Evolutionary conservation across 768 basidiomycete genomes (phyloP), one percentile per base, ranked within the genome.

Genomic region (Mycena pura): DNA sequence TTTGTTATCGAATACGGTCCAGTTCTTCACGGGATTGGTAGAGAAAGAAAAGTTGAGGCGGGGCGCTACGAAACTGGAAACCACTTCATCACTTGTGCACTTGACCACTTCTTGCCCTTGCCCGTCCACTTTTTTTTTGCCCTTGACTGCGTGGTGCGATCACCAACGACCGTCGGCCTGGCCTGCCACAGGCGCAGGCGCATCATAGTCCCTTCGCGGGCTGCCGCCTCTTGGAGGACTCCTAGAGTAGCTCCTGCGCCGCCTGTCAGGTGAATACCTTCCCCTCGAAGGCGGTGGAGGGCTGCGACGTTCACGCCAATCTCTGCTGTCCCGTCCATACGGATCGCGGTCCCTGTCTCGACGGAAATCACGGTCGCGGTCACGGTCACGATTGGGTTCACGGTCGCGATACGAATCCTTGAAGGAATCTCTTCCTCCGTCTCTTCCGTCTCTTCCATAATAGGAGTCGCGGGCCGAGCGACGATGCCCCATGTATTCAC

Each of bases 401-500:
- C 69, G 52, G 41, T 60, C 67, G 25, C 63, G 64, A 57, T 80
- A 78, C 7, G 75, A 71, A 64, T 83, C 85, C 60, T 85, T 81
- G 69, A n/a, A n/a, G n/a, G 69, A 70, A 53, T 76, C 76, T 41
- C 77, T 67, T 36, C 68, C 80, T 29, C 82, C 78, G 46, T 75
- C 75, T 34, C 76, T 64, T 32, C 67, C 27, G 78, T 75, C 73
- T 36, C 76, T 64, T 40, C 66, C 38, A 76, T 71, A 72, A 62
- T 79, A 75, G 21, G 76, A 72, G 52, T 81, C 79, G 21, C 79
- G 74, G 39, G 68, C 57, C 15, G 84, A 76, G 53, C 91, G 90
- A 47, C 92, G 86, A 66, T 93, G 91, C 13, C 96, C 95, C 93
- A 96, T 96, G 75, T 98, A 99, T 78, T 97, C 93, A 62, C 96